These are phyloP conservation scores for Sanguinoderma infundibulare DNA, from an alignment of 1,284 basidiomycete species.

Conservation along the genomic window DNA sequence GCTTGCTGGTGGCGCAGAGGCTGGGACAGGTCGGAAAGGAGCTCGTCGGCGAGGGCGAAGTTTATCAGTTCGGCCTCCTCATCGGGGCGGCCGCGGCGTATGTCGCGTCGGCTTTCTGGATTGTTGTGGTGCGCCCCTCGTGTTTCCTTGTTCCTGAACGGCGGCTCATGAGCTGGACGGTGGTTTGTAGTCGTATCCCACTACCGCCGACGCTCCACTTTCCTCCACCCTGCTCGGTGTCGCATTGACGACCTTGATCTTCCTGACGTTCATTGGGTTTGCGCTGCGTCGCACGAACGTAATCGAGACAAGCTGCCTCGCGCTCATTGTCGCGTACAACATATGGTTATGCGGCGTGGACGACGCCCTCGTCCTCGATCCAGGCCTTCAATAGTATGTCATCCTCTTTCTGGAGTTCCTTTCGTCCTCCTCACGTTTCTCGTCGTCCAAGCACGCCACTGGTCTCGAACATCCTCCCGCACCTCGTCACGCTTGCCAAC, in stretches of 20 bases:
- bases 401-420: background rate
- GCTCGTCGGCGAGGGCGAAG: conserved; percentile 70
- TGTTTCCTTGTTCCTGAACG: conserved; percentile 15
- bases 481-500: conserved; percentile 76
- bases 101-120: conserved; percentile 81
- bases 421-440: background rate
- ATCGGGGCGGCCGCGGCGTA: conserved; percentile 77
- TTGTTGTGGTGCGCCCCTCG: conserved; percentile 62
- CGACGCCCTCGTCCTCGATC: conserved; percentile 67
- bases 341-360: conserved; percentile 84
- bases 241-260: conserved; percentile 73
- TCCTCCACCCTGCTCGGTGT: conserved; percentile 87
- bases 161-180: conserved; percentile 14
- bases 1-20: conserved; percentile 80
- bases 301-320: conserved; percentile 88
- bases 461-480: conserved; percentile 77
- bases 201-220: conserved; percentile 79
- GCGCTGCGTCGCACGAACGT: conserved; percentile 88
- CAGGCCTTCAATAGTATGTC: conserved; percentile 77
- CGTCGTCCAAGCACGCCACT: conserved; percentile 61
- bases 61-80: conserved; percentile 74
- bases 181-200: conserved; percentile 69
- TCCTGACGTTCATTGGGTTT: conserved; percentile 92
- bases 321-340: conserved; percentile 87
- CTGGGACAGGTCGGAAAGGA: conserved; percentile 76